Evolutionary conservation across 192 early-diverging fungal genomes (phyloP), one percentile per base, ranked within the genome.

Genomic region (Gryganskiella cystojenkinii): DNA sequence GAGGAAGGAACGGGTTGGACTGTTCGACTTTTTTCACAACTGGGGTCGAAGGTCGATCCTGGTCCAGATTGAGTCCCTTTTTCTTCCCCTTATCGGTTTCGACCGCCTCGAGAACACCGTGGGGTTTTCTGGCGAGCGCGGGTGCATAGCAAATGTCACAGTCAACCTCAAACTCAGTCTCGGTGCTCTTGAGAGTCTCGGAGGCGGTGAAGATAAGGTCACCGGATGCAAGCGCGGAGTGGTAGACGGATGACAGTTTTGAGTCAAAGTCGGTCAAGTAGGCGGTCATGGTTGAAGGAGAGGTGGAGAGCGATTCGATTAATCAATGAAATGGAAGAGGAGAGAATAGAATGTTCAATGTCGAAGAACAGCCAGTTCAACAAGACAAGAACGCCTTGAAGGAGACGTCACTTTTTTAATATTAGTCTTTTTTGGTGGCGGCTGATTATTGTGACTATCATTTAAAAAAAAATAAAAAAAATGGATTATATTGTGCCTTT

Each of bases 1-100:
- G 84, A 19, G 80, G 80, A 54, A 82, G 24, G 55, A 90, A 90
- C 2, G 88, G 88, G 53, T 87, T 64, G 24, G 56, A 28, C 34
- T 71, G 80, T 46, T 67, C 64, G 14, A 65, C 47, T 8, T 42
- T 25, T 10, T 65, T 55, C 22, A 50, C 42, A 14, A 61, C 57
- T 15, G 43, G 53, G 24, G 63, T 68, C 19, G 64, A 70, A 24
- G 60, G 68, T 19, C 37, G 47, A 20, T 43, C 47, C 22, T 15
- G 8, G 37, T 40, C 7, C 5, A 40, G 37, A 40, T 40, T 13
- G 13, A 40, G 37, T 13, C 7, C 37, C 13, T 5, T 13, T 45
- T 30, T 52, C 4, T 34, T 15, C 13, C 30, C 15, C 3, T 53
- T n/a, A 35, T 64, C 65, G 8, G 40, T 22, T 45, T 80, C 62